phyloP scores from a whole-genome alignment of 1,284 basidiomycete species.

The Pterula multifida region DNA sequence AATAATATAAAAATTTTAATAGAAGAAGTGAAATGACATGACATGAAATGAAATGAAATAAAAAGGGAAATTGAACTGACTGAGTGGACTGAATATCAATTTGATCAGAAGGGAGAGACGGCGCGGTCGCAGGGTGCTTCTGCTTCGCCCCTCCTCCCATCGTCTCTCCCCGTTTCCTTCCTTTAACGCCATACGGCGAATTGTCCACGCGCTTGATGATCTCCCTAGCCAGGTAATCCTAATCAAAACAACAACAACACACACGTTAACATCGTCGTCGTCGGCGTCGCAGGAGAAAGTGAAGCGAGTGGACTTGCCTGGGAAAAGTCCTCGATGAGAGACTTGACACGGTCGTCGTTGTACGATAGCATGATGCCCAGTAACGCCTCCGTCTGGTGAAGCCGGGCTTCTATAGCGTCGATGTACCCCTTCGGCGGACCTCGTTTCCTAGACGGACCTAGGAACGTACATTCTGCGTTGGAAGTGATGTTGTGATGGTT shows the following conservation, averaged over 20 bases:
- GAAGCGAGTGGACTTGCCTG: constrained; percentile 17
- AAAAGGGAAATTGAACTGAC: constrained; percentile 26
- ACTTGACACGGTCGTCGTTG: constrained; percentile 50
- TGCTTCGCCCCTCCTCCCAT: neutral
- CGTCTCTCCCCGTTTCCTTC: constrained; percentile 13
- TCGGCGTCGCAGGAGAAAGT: no score
- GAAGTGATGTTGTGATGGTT: constrained; percentile 8
- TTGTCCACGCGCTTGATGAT: constrained; percentile 67
- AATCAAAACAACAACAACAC: constrained; percentile 8
- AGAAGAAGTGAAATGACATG: constrained; percentile 4
- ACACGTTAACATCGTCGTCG: no score
- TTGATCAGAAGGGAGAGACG: neutral
- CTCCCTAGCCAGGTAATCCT: constrained; percentile 63
- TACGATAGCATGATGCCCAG: constrained; percentile 65
- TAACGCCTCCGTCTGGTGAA: constrained; percentile 80
- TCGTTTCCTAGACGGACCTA: constrained; percentile 72
- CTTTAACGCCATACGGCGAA: constrained; percentile 63
- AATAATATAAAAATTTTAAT: no score
- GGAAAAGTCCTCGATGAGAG: constrained; percentile 44
- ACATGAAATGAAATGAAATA: constrained; percentile 3
- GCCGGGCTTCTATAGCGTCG: constrained; percentile 77
- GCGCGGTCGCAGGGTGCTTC: neutral
- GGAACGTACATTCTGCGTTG: constrained; percentile 59
- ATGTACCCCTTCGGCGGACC: constrained; percentile 85
- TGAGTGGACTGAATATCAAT: constrained; percentile 39